Evolutionary conservation across 495 filamentous ascomycete species (phyloP).

Genomic region (Hyphodiscus hymeniophilus): DNA sequence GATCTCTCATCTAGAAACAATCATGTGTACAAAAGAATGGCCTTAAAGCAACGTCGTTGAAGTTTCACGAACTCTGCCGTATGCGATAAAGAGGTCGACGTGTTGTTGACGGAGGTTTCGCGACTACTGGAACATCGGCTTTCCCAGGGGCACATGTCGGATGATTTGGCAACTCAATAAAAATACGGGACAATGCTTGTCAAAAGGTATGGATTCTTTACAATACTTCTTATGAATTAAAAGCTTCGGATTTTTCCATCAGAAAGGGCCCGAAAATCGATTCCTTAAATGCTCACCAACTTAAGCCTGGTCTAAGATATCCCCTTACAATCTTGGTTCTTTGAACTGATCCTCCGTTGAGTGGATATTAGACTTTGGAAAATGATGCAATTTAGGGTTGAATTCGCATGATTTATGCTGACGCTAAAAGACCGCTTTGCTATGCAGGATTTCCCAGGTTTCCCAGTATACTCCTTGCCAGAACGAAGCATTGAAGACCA

Average conservation of each 20-base stretch:
- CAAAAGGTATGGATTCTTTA: background rate
- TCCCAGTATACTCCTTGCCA: background rate
- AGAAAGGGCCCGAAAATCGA: too few relatives aligned
- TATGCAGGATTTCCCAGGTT: conserved; percentile 8
- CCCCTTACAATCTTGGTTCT: too few relatives aligned
- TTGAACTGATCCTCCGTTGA: too few relatives aligned
- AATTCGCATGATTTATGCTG: background rate
- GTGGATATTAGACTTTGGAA: background rate
- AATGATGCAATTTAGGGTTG: background rate
- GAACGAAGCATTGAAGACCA: background rate
- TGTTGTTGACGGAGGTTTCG: conserved; percentile 15
- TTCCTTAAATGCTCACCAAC: too few relatives aligned
- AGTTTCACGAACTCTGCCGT: conserved; percentile 6
- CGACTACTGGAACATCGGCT: conserved; percentile 1
- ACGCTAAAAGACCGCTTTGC: conserved; percentile 1
- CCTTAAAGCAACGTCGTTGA: background rate
- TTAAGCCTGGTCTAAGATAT: too few relatives aligned
- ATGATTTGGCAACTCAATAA: conserved; percentile 12
- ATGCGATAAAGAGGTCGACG: conserved; percentile 16
- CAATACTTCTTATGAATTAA: too few relatives aligned
- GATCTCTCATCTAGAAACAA: conserved; percentile 10
- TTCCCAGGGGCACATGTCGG: conserved; percentile 3
- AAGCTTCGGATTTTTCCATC: too few relatives aligned
- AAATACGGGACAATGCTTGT: conserved; percentile 1
- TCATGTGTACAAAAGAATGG: conserved; percentile 16